A percentile compares a stretch with the other conserved stretches of the same genome.
phyloP scores from a whole-genome alignment of 176 grass and related monocot genomes.

The Eragrostis curvula region DNA sequence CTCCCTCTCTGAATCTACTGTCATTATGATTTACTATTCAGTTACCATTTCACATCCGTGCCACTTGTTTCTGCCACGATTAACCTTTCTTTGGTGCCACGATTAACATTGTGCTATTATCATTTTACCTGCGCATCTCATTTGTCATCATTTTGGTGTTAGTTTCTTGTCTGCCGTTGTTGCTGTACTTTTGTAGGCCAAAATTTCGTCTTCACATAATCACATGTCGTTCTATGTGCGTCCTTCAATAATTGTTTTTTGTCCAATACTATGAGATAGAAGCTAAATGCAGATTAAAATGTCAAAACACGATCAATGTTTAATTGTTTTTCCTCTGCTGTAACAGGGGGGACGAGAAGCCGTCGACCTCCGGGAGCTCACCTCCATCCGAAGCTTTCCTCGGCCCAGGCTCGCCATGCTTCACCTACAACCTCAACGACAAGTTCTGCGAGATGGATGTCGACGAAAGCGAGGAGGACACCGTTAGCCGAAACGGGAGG shows the following conservation, averaged over 20 bases:
- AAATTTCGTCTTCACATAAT: neutral
- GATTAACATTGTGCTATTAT: neutral
- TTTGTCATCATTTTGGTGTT: constrained; percentile 18
- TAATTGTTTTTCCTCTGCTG: neutral
- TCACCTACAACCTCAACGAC: constrained; percentile 36
- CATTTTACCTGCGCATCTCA: neutral
- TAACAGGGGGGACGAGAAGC: constrained; percentile 58
- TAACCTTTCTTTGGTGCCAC: too few species aligned
- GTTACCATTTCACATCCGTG: neutral
- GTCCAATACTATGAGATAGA: neutral
- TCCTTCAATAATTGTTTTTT: neutral
- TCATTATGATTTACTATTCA: neutral
- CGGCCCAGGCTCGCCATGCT: constrained; percentile 41
- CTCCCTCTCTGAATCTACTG: neutral
- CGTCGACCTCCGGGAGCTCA: constrained; percentile 68
- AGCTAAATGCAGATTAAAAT: neutral
- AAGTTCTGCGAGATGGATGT: constrained; percentile 34
- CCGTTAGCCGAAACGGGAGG: constrained; percentile 29
- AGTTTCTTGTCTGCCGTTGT: constrained; percentile 3
- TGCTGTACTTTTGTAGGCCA: neutral
- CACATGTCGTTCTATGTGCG: neutral
- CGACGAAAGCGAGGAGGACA: constrained; percentile 38
- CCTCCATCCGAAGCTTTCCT: constrained; percentile 32
- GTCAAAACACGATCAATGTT: neutral
- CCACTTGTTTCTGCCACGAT: neutral